phyloP scores from a whole-genome alignment of 129 eudicot species.

The Dittrichia graveolens region DNA sequence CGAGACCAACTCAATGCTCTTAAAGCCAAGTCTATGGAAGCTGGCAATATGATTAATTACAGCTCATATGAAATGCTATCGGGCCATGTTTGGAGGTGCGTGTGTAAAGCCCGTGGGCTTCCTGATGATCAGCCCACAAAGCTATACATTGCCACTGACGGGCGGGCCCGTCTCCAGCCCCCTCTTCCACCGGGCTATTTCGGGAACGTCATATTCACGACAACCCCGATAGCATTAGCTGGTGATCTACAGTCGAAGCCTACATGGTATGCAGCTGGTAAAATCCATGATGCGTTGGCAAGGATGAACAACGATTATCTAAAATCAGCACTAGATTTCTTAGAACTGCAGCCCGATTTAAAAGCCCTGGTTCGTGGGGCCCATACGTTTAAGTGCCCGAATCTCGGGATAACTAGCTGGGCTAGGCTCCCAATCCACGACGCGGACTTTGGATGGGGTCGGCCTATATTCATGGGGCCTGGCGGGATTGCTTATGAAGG shows the following conservation, averaged over 20 bases:
- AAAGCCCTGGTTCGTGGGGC: constrained; percentile 83
- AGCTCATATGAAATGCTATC: constrained; percentile 85
- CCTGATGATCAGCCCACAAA: constrained; percentile 70
- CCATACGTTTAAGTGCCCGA: constrained; percentile 74
- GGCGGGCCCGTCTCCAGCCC: constrained; percentile 68
- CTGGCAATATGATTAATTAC: constrained; percentile 55
- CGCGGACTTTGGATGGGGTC: constrained; percentile 88
- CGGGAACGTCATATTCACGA: constrained; percentile 81
- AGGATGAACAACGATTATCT: constrained; percentile 70
- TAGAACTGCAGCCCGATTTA: constrained; percentile 80
- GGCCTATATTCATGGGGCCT: constrained; percentile 86
- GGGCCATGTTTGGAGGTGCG: constrained; percentile 83
- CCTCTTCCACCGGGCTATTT: constrained; percentile 75
- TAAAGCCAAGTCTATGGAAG: constrained; percentile 68
- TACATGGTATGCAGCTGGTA: constrained; percentile 66
- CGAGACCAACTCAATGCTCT: constrained; percentile 73
- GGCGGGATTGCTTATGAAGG: constrained; percentile 90
- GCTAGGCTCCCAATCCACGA: constrained; percentile 85
- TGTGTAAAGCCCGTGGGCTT: constrained; percentile 78
- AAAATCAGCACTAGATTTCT: constrained; percentile 76
- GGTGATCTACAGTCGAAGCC: constrained; percentile 78
- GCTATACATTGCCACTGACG: constrained; percentile 83
- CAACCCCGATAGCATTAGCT: constrained; percentile 62
- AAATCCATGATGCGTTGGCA: constrained; percentile 66
- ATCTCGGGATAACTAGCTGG: constrained; percentile 86